Evolutionary conservation across 495 filamentous ascomycete genomes (phyloP), one percentile per base, ranked within the genome.

Genomic region (Xylaria curta): DNA sequence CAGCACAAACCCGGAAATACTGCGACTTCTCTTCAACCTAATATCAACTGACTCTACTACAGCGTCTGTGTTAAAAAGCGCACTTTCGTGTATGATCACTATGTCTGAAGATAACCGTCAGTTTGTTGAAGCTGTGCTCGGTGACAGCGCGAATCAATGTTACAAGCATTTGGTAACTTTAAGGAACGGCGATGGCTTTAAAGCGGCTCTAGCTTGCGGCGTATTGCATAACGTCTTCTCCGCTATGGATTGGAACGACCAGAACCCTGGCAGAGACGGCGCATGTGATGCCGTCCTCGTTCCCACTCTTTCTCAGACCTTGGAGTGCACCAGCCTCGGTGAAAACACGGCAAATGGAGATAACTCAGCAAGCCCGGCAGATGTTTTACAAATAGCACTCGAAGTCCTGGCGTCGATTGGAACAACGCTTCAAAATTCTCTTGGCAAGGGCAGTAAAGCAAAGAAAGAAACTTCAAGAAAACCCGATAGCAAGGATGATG

Each of bases 341-440:
- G 74, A 65, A 9, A 59, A 31, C 3, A 73, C 70, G 70, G 58
- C 73, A 33, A 82, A 83, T 28, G 81, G 79, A 28, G 40, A 76
- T 40, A 59, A 68, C 42, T 74, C 65, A 19, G 68, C 74, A 2
- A 76, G 53, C 72, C 67, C 80, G 8, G 72, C 74, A 24, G 76
- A 85, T 49, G 78, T 85, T 26, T 66, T 87, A 44, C 81, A 87
- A 72, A 68, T 86, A 19, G 86, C 85, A 19, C 75, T 91, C 1
- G 88, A 89, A 72, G 83, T 88, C 10, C 70, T 89, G 1, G 87
- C 87, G 10, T 89, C 89, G 8, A 89, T 91, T 69, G 87, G 87
- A 31, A 88, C 88, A 2, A 80, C 81, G 33, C 78, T 89, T 26
- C 84, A 86, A 46, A 80, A 82, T 26, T 80, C 83, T 47, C 76